phyloP scores from a whole-genome alignment of 2,329 filamentous ascomycete species.

The Penicillium oxalicum region DNA sequence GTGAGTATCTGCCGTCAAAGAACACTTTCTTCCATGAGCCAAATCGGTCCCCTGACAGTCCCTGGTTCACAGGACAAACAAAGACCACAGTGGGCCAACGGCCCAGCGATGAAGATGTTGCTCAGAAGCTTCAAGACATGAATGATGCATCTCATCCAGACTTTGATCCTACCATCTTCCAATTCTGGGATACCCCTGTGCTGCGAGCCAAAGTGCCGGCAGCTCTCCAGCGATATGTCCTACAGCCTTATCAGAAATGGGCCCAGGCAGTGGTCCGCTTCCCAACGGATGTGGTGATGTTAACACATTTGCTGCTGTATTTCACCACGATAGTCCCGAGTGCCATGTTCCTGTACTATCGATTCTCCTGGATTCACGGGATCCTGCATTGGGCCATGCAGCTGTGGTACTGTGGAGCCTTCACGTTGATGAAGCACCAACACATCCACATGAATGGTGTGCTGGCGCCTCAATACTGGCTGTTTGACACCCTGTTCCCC shows the following conservation, averaged over 20 bases:
- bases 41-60: conserved; percentile 5
- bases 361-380: conserved; percentile 64
- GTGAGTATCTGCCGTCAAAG: conserved; percentile 3
- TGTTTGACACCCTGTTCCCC: conserved; percentile 62
- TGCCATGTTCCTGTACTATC: conserved; percentile 57
- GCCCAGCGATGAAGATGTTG: conserved; percentile 23
- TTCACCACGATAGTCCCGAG: conserved; percentile 64
- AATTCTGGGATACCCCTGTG: conserved; percentile 46
- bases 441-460: conserved; percentile 74
- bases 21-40: not conserved
- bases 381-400: conserved; percentile 61
- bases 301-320: conserved; percentile 71
- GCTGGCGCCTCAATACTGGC: conserved; percentile 48
- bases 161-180: conserved; percentile 54
- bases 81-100: conserved; percentile 8
- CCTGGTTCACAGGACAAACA: not conserved
- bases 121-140: conserved; percentile 43
- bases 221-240: conserved; percentile 44
- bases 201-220: conserved; percentile 33
- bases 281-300: conserved; percentile 68
- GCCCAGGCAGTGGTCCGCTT: conserved; percentile 56
- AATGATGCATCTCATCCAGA: conserved; percentile 45
- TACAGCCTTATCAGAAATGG: conserved; percentile 55
- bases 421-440: conserved; percentile 78
- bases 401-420: conserved; percentile 63